Conservation (phyloP, 2,329 filamentous ascomycete genomes). For the Stylonectria norvegica region DNA sequence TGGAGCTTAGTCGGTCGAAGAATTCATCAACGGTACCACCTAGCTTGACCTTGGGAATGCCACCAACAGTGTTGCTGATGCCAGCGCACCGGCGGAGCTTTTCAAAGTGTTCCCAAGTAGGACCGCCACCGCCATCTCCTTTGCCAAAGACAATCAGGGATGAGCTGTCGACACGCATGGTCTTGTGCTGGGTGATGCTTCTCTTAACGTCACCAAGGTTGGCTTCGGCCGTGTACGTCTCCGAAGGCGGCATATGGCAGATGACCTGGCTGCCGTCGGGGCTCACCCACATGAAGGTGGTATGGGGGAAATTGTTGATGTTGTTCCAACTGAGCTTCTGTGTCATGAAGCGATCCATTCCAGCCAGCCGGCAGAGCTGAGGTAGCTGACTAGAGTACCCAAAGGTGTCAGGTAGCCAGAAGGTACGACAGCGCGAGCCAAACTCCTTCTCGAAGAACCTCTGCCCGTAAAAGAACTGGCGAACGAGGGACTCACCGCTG, state of each 20-base stretch:
- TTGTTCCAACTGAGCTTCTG: constrained; percentile 99
- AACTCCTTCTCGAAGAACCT: constrained; percentile 93
- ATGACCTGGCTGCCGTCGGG: constrained; percentile 95
- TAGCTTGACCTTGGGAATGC: constrained; percentile 80
- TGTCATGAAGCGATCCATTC: constrained; percentile 94
- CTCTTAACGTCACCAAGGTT: constrained; percentile 92
- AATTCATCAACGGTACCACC: constrained; percentile 91
- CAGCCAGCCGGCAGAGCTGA: constrained; percentile 88
- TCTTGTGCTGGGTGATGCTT: constrained; percentile 90
- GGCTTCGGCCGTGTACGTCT: constrained; percentile 93
- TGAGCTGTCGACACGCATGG: constrained; percentile 86
- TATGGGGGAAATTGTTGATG: constrained; percentile 98
- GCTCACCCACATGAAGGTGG: constrained; percentile 97
- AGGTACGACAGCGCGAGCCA: constrained; percentile 81
- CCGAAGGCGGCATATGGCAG: constrained; percentile 93
- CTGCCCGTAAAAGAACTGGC: constrained; percentile 94
- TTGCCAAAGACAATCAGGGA: constrained; percentile 94
- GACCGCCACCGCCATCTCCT: constrained; percentile 92
- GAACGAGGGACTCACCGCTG: constrained; percentile 86
- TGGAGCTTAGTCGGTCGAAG: constrained; percentile 80
- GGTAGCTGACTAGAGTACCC: constrained; percentile 94
- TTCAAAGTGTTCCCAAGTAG: constrained; percentile 89
- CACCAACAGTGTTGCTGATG: constrained; percentile 79
- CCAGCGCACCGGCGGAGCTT: constrained; percentile 91
- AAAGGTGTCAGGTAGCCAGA: constrained; percentile 98